Base-by-base conservation (phyloP, 805 yeast species). In the Metschnikowia picachoensis region DNA sequence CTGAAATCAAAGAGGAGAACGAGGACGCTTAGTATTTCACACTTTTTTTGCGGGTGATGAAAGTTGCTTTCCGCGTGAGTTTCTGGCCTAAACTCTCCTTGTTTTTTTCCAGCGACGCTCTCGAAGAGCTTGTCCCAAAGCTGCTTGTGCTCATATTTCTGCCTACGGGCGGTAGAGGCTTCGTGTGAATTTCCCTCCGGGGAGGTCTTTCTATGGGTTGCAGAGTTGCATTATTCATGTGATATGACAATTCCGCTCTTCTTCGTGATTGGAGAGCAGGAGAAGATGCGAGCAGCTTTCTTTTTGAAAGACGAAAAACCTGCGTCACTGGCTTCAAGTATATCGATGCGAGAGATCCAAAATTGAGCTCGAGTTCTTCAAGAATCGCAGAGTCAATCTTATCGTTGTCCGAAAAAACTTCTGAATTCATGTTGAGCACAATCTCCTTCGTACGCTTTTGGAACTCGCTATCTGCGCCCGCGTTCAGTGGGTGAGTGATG, bases 241-340 rank as follows among this genome's bases (percentile, higher is more conserved):
- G 37, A 30, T 42, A 46, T 6, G 46, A 39, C 42, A 46, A 47
- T 13, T 37, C 44, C 35, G 41, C 46, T 17, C 37, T 43, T 5
- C 49, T 41, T 41, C 65, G 53, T 20, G 50, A 53, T 48, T 68
- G 72, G 17, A 72, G 58, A 8, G 73, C 72, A 3, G 76, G 73
- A 17, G 86, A 80, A 8, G 60, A 53, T 0, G 78, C 70, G 33
- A 87, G 64, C 16, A 54, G 52, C 50, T 72, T 82, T 1, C 75
- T 65, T 50, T 77, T 83, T 2, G 86, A 74, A 30, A 77, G 62
- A 35, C 95, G 70, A 71, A 90, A 90, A 2, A 90, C 89, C 56
- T 79, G 86, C n/a, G 77, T 76, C 8, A 87, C 84, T 0, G 96
- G 95, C 55, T 89, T 86, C 56, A 91, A 68, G 59, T 90, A 92